phyloP scores from a whole-genome alignment of 2,329 filamentous ascomycete species.

The Tetracladium maxilliforme region DNA sequence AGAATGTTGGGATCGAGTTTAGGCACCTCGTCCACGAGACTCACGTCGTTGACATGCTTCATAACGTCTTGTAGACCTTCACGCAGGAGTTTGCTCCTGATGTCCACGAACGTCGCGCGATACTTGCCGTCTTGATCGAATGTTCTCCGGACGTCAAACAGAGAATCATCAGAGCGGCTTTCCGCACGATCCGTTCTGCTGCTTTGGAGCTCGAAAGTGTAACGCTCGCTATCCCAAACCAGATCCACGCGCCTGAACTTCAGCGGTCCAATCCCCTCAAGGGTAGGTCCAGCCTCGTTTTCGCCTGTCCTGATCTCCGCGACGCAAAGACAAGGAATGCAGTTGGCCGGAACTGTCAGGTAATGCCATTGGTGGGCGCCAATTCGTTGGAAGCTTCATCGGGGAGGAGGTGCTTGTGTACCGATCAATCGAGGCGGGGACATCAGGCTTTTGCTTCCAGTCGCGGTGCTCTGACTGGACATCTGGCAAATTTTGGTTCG shows the following conservation, averaged over 20 bases:
- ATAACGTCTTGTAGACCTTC: constrained; percentile 58
- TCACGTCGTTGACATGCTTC: constrained; percentile 64
- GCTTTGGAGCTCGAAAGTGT: constrained; percentile 53
- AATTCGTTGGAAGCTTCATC: too few relatives aligned
- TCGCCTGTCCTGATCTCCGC: too few relatives aligned
- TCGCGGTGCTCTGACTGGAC: too few relatives aligned
- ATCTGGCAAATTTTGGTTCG: too few relatives aligned
- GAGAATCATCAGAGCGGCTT: constrained; percentile 60
- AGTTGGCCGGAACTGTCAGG: too few relatives aligned
- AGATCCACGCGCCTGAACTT: constrained; percentile 58
- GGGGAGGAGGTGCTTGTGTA: too few relatives aligned
- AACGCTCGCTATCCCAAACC: constrained; percentile 39
- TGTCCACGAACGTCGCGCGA: constrained; percentile 55
- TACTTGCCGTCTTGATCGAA: constrained; percentile 82
- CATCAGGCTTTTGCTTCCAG: too few relatives aligned
- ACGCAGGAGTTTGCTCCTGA: constrained; percentile 69
- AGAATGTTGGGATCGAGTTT: constrained; percentile 57
- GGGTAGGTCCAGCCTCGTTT: too few relatives aligned
- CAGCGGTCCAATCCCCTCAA: too few relatives aligned
- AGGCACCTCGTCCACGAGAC: constrained; percentile 66
- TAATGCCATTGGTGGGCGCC: too few relatives aligned
- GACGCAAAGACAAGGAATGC: too few relatives aligned
- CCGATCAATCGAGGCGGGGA: too few relatives aligned
- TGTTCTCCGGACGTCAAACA: constrained; percentile 72
- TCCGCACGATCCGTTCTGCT: constrained; percentile 53